Evolutionary conservation across 495 filamentous ascomycete species (phyloP), one percentile per base, ranked within the genome.

Genomic region (Polyplosphaeria fusca): DNA sequence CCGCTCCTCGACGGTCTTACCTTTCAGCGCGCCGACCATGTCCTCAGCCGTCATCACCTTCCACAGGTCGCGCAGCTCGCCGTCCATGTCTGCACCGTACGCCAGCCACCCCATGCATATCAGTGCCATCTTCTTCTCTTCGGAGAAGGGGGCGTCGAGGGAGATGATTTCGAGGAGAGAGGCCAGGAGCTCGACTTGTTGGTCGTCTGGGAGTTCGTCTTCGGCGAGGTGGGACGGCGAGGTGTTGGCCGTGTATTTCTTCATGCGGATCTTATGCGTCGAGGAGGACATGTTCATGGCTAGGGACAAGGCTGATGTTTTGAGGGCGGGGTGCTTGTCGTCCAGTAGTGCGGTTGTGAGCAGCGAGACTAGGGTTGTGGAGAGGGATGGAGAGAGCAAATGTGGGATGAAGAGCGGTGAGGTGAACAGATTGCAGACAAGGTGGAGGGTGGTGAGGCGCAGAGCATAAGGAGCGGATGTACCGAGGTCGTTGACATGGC

Each of bases 221-320:
- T 51, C 52, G 16, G 22, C 40, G n/a, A 43, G 39, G n/a, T 46
- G 25, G 0, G 50, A 4, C 11, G 41, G 45, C 1, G 51, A 18
- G 14, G 42, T 12, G n/a, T n/a, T 39, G 26, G 91, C 86, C 2
- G 75, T 70, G 3, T 77, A 67, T 5, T 79, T 76, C 16, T 79
- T 76, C 16, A 77, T 76, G 22, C 89, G 81, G 32, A 79, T 71
- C 43, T 79, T 79, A 65, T 85, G 83, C 63, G 91, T 89, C 7
- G 83, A 77, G 7, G 79, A 70, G 0, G 89, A 80, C 2, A 97
- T 68, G 55, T 96, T 95, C 71, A 91, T 91, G 0, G 87, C 80
- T n/a, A 96, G 71, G 0, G 86, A 86, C 14, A 90, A 79, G 0
- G 91, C 88, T 4, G 89, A 86, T 13, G 90, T 87, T 26, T 91